Base-by-base conservation (phyloP, 371 early-diverging fungal genomes). In the Mucor sp. region DNA sequence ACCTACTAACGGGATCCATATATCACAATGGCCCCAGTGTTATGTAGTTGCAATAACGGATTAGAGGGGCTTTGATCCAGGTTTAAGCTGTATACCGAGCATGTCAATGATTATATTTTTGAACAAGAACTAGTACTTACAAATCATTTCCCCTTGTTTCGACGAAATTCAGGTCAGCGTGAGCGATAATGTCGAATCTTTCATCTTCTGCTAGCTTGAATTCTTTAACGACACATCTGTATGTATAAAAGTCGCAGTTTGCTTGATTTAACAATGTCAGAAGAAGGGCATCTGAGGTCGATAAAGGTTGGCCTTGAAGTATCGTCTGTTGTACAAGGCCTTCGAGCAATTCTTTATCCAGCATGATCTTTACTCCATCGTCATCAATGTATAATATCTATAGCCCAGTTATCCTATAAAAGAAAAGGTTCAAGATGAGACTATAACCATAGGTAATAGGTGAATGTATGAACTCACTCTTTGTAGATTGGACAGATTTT, bases 391-490 rank as follows among this genome's bases (percentile, higher is more conserved):
- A 57, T 43, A 64, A 44, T 57, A 64, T 23, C n/a, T 21, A 43
- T 56, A 64, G 58, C 9, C 58, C 64, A 30, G 64, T 57, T 43
- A 64, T 64, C 44, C 64, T 64, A 64, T 64, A 56, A 64, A 64
- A 64, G 44, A 64, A 58, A 64, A 64, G 64, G 58, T 57, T 64
- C 41, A 64, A 57, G n/a, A 37, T 64, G 58, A 57, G 64, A 64
- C 58, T 56, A 57, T 14, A 32, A 43, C 23, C 23, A 64, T 57
- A 64, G 58, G 58, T 64, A 64, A 58, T 64, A 64, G 43, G 64
- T 44, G 47, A 44, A 44, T 44, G 47, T 44, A 4, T 64, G 44
- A 57, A 41, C 44, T 57, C 41, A 64, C 64, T 64, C 43, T 64
- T 64, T 63, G 63, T 63, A 63, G 55, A 28, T 63, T 53, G 39